phyloP scores from a whole-genome alignment of 2,329 filamentous ascomycete genomes.

The Cladosporium cucumerinum region DNA sequence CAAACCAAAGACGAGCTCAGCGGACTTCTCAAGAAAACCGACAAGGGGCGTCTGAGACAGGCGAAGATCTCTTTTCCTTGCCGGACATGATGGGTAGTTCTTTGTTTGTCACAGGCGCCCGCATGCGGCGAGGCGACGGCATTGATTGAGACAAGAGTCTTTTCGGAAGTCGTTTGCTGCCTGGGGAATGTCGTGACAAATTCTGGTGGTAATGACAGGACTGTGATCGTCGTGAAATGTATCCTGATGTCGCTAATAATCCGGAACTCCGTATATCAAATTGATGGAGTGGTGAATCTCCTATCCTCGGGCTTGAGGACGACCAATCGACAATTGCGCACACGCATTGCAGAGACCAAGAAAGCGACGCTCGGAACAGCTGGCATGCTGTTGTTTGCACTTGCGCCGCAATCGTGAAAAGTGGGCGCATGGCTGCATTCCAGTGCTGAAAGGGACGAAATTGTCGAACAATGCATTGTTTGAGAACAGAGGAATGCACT shows the following conservation, averaged over 20 bases:
- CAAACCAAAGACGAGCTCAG: neutral
- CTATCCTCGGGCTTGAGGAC: no score
- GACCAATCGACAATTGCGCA: neutral
- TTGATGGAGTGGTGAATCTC: no score
- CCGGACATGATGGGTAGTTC: neutral
- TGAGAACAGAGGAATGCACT: neutral
- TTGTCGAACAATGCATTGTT: constrained; percentile 1
- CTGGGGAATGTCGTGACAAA: neutral
- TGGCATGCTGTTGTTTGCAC: constrained; percentile 4
- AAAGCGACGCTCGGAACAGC: neutral
- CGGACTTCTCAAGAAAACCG: neutral
- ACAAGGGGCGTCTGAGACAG: neutral
- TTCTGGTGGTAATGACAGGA: neutral
- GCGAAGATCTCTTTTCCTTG: neutral
- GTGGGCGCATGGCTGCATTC: constrained; percentile 1
- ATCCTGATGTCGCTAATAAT: neutral
- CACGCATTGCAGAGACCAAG: no score
- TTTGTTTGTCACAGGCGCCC: neutral
- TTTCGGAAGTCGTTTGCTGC: neutral
- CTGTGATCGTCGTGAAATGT: neutral
- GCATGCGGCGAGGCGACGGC: neutral
- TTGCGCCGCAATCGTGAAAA: constrained; percentile 5
- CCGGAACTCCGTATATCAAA: neutral
- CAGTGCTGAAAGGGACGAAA: neutral
- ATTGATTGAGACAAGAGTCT: neutral